Base-by-base conservation (phyloP, 208 protist species). In the Trypanosoma platydactyli region DNA sequence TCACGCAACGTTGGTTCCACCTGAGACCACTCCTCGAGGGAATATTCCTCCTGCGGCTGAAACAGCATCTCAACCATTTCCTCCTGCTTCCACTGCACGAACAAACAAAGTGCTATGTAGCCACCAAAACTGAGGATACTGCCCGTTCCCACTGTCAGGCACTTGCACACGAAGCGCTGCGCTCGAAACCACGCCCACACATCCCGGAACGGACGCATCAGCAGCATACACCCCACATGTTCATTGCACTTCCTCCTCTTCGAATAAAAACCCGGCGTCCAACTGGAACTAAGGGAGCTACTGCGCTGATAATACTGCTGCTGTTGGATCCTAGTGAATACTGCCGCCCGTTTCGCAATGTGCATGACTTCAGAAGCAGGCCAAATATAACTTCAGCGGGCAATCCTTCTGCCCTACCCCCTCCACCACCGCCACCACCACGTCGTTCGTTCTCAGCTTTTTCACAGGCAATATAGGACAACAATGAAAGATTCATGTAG, bases 1-100 rank as follows among this genome's bases (percentile, higher is more conserved):
- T 80, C 74, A 20, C 64, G 74, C 65, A 94, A 73, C 22, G 85
- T 91, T 30, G 82, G 84, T 71, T 91, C 84, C 18, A 94, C 78
- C 6, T 80, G 66, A n/a, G 30, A 57, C 88, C 88, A 94, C 30
- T 81, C 73, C 46, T 84, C 83, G 3, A 89, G 60, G n/a, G 77
- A 63, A 58, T 83, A 86, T 40, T 90, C 81, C 59, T 85, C 60
- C 1, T 50, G 35, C 16, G 76, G 66, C 22, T 66, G 53, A 51
- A 86, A 89, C 12, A 86, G 59, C 15, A 18, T 42, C 33, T 80
- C 66, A 24, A 89, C 65, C 15, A 54, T 58, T 41, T 61, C 63
- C 38, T 81, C 56, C 35, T 79, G 74, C 13, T 67, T 22, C 38
- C 56, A 62, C 42, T 73, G 76, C 7, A 90, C 46, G 18, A 77